A percentile compares a stretch with the other conserved stretches of the same genome.
phyloP scores from a whole-genome alignment of 2,329 filamentous ascomycete genomes.

The Colletotrichum sp. region DNA sequence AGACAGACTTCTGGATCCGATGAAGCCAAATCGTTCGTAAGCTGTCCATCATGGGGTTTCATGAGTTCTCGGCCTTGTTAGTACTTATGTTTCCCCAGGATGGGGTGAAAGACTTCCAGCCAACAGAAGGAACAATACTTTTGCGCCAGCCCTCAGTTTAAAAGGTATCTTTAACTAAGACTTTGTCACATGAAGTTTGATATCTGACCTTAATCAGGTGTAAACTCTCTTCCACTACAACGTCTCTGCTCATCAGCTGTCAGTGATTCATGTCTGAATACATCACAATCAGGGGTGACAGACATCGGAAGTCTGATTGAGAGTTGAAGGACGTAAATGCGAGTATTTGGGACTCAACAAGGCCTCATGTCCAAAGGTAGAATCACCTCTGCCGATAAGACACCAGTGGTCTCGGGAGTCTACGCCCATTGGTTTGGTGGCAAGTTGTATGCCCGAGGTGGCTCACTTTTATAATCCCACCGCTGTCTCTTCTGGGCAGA shows the following conservation, averaged over 20 bases:
- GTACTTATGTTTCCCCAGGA: neutral
- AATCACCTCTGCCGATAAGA: neutral
- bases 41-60: neutral
- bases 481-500: neutral
- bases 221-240: neutral
- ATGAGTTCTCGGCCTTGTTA: neutral
- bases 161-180: neutral
- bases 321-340: too few relatives aligned
- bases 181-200: neutral
- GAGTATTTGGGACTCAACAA: too few relatives aligned
- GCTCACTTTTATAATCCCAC: neutral
- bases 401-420: neutral
- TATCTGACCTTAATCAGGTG: too few relatives aligned
- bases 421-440: neutral
- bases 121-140: neutral
- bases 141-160: too few relatives aligned
- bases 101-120: neutral
- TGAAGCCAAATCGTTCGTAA: neutral
- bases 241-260: too few relatives aligned
- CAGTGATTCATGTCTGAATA: neutral
- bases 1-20: neutral
- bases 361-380: neutral
- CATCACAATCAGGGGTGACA: neutral
- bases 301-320: too few relatives aligned
- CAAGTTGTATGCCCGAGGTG: accelerated